These are phyloP conservation scores for Neurospora tetrasperma DNA, from an alignment of 495 filamentous ascomycete genomes.

Conservation along the genomic window DNA sequence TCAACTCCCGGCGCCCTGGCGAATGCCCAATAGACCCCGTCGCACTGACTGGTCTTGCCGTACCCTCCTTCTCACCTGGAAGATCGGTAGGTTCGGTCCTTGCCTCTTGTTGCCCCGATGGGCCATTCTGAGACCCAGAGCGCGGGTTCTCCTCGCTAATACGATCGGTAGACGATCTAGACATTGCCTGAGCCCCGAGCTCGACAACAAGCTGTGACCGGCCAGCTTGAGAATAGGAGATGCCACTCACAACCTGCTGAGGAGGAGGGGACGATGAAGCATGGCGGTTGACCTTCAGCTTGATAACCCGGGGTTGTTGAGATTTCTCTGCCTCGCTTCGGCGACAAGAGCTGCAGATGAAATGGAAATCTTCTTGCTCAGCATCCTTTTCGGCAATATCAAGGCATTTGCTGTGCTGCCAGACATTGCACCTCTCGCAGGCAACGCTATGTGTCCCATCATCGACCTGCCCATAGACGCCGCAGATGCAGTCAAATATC, in stretches of 20 bases:
- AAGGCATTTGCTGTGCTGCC: constrained; percentile 91
- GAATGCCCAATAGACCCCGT: background rate
- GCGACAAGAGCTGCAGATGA: constrained; percentile 71
- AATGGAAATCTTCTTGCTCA: constrained; percentile 79
- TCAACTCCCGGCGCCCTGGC: constrained; percentile 8
- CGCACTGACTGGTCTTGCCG: background rate
- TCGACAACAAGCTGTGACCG: constrained; percentile 9
- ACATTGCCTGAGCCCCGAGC: constrained; percentile 10
- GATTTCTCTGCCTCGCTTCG: constrained; percentile 34
- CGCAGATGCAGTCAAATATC: constrained; percentile 92
- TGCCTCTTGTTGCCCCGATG: constrained; percentile 8
- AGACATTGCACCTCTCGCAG: constrained; percentile 91
- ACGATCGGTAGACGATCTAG: background rate
- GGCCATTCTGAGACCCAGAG: background rate
- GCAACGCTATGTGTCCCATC: constrained; percentile 88
- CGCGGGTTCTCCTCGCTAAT: background rate
- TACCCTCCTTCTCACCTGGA: background rate
- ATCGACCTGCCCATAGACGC: constrained; percentile 80
- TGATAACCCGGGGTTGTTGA: constrained; percentile 42
- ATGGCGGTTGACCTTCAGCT: constrained; percentile 61
- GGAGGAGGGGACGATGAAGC: constrained; percentile 20
- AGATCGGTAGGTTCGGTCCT: background rate
- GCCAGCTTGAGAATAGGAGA: background rate
- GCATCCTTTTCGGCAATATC: constrained; percentile 67
- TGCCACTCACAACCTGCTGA: constrained; percentile 2